A percentile compares a stretch with the other conserved stretches of the same genome.
Evolutionary conservation across 2,329 filamentous ascomycete genomes (phyloP).

Genomic region (Fusarium coicis): DNA sequence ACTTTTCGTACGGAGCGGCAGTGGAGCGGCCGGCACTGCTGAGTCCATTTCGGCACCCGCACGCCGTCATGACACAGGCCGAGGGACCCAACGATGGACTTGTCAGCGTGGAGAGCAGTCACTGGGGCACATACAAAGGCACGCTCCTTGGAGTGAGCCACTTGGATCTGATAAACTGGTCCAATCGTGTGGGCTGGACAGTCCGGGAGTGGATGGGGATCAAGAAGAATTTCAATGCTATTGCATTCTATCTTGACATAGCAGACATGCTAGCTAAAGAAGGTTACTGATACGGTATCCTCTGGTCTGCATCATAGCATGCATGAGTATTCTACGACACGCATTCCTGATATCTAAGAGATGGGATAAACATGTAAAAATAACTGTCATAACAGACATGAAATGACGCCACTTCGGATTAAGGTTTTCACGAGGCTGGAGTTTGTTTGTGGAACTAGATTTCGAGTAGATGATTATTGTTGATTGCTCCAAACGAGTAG

Average conservation of each 20-base stretch:
- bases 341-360: background rate
- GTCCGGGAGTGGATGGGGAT: conserved; percentile 64
- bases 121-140: conserved; percentile 72
- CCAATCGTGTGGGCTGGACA: conserved; percentile 67
- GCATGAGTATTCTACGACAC: background rate
- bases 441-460: background rate
- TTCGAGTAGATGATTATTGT: conserved; percentile 6
- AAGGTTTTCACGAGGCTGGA: background rate
- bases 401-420: background rate
- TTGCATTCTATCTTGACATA: conserved; percentile 74
- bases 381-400: background rate
- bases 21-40: conserved; percentile 63
- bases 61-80: conserved; percentile 58
- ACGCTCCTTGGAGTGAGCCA: conserved; percentile 71
- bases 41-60: conserved; percentile 70
- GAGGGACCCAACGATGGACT: conserved; percentile 74
- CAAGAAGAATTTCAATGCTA: conserved; percentile 70
- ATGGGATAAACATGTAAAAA: background rate
- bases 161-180: conserved; percentile 75
- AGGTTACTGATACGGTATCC: conserved; percentile 53
- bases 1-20: conserved; percentile 71
- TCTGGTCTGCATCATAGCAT: background rate
- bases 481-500: conserved; percentile 46
- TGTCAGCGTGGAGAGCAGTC: conserved; percentile 72
- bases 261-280: conserved; percentile 78